Percentiles rank a stretch among this genome's conserved stretches.
Conservation (phyloP, 768 basidiomycete genomes). For the Heimioporus sp. region DNA sequence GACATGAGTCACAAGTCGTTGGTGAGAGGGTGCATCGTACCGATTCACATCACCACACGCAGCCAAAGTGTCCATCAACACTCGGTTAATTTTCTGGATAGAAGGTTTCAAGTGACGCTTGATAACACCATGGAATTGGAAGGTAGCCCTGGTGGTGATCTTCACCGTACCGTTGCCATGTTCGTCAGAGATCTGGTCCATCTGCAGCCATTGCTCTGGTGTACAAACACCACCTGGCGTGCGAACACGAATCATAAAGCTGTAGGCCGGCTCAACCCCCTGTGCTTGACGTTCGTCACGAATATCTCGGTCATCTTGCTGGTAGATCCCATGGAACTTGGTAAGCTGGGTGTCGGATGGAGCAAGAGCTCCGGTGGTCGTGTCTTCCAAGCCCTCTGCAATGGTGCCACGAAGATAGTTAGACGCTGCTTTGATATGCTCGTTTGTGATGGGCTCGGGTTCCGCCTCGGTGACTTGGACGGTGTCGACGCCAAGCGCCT, state of each 20-base stretch:
- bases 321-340: conserved; percentile 97
- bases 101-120: conserved; percentile 95
- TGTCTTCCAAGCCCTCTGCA: conserved; percentile 84
- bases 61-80: conserved; percentile 90
- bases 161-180: conserved; percentile 94
- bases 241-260: conserved; percentile 98
- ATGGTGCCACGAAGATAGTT: conserved; percentile 95
- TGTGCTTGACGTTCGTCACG: conserved; percentile 92
- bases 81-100: conserved; percentile 93
- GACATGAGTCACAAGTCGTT: conserved; percentile 3
- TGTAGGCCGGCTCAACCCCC: conserved; percentile 92
- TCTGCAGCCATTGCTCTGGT: conserved; percentile 89
- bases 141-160: conserved; percentile 95
- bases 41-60: conserved; percentile 98
- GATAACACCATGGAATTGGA: conserved; percentile 99
- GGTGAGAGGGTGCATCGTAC: conserved; percentile 35
- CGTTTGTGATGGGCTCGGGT: conserved; percentile 97
- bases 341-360: conserved; percentile 91
- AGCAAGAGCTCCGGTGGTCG: conserved; percentile 85
- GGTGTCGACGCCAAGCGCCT: conserved; percentile 86
- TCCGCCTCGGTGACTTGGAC: conserved; percentile 89
- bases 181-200: conserved; percentile 96
- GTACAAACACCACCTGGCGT: conserved; percentile 95
- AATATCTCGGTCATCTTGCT: conserved; percentile 98
- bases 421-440: conserved; percentile 98